Conservation (phyloP, 495 filamentous ascomycete species). For the Penicillium bovifimosum region DNA sequence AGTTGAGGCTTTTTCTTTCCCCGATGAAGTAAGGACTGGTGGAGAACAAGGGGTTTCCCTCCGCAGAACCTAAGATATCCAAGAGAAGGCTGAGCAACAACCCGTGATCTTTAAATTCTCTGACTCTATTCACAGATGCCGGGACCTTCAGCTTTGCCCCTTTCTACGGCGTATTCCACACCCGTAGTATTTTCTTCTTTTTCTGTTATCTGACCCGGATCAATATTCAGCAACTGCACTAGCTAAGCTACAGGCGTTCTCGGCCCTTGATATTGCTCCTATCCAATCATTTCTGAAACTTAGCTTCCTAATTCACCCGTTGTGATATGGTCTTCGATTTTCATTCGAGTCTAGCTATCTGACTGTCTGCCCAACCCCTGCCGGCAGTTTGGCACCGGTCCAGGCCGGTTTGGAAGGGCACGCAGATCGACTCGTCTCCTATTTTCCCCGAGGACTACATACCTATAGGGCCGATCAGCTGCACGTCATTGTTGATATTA, state of each 20-base stretch:
- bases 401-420: constrained; percentile 15
- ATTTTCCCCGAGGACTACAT: constrained; percentile 25
- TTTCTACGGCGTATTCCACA: constrained; percentile 1
- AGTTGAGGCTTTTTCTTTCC: constrained; percentile 8
- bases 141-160: constrained; percentile 6
- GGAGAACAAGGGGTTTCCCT: constrained; percentile 11
- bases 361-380: constrained; percentile 11
- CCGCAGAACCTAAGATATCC: constrained; percentile 7
- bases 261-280: not conserved
- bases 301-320: constrained; percentile 26
- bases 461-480: not conserved
- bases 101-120: constrained; percentile 1
- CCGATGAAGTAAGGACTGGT: constrained; percentile 17
- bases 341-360: constrained; percentile 12
- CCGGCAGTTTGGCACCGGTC: constrained; percentile 16
- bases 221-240: constrained; percentile 19
- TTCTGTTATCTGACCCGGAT: constrained; percentile 13
- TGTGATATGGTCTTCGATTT: constrained; percentile 12
- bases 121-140: not conserved
- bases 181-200: constrained; percentile 8
- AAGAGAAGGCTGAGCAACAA: not conserved
- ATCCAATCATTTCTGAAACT: constrained; percentile 13
- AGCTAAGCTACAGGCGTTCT: not conserved
- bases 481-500: constrained; percentile 17
- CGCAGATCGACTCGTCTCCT: constrained; percentile 18